A percentile compares a stretch with the other conserved stretches of the same genome.
phyloP scores from a whole-genome alignment of 352 stramenopile genomes.

The Sclerospora graminicola region DNA sequence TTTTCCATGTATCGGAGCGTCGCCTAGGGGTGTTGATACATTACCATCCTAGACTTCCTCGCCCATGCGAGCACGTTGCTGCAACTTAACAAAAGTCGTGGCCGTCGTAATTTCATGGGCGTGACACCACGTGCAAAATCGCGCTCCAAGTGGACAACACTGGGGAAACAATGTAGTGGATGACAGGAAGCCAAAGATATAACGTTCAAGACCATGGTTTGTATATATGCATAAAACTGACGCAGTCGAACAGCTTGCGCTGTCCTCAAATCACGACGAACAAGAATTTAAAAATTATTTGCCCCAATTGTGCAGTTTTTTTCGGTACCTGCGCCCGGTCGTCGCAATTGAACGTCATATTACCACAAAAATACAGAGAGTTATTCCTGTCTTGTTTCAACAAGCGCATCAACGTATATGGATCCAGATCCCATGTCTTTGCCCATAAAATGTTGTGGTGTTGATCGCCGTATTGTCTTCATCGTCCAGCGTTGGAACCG shows the following conservation, averaged over 20 bases:
- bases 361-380: slow-evolving; percentile 70
- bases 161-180: slow-evolving; percentile 51
- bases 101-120: slow-evolving; percentile 40
- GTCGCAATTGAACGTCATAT: slow-evolving; percentile 48
- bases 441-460: slow-evolving; percentile 83
- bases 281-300: slow-evolving; percentile 77
- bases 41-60: slow-evolving; percentile 39
- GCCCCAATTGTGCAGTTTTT: slow-evolving; percentile 73
- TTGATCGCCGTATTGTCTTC: slow-evolving; percentile 64
- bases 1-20: slow-evolving; percentile 38
- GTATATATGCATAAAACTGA: slow-evolving; percentile 66
- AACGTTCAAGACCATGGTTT: slow-evolving; percentile 75
- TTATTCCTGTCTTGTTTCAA: no score
- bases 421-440: slow-evolving; percentile 64
- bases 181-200: slow-evolving; percentile 46
- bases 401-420: no score
- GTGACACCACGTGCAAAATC: slow-evolving; percentile 31
- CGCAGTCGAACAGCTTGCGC: slow-evolving; percentile 39
- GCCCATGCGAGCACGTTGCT: slow-evolving; percentile 40
- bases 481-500: slow-evolving; percentile 46
- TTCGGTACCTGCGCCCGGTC: slow-evolving; percentile 61
- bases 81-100: slow-evolving; percentile 65
- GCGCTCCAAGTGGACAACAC: slow-evolving; percentile 64
- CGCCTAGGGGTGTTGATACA: slow-evolving; percentile 40
- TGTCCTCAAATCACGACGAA: slow-evolving; percentile 45